Evolutionary conservation across 225 moss, liverwort and hornwort genomes (phyloP).

Genomic region (Ulota crispa): DNA sequence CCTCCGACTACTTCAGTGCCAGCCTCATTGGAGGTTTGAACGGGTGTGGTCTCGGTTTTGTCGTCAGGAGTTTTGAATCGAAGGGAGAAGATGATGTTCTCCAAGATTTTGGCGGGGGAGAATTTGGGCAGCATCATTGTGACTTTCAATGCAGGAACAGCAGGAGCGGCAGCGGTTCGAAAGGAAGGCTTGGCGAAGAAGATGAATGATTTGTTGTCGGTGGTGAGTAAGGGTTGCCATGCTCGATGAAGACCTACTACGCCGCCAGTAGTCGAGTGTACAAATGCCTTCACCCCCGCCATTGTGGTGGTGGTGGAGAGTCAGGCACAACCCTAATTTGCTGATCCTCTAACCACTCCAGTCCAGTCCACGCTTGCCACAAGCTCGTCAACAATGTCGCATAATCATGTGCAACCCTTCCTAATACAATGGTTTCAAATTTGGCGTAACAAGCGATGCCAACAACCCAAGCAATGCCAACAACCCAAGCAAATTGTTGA

Average conservation of each 20-base stretch:
- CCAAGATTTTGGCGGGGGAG: constrained; percentile 53
- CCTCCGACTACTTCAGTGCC: constrained; percentile 4
- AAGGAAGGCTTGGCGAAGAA: constrained; percentile 19
- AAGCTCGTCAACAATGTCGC: not conserved
- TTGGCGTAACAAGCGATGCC: not conserved
- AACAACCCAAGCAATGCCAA: not conserved
- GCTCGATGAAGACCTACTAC: constrained; percentile 24
- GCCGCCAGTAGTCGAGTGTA: constrained; percentile 19
- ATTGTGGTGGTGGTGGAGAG: constrained; percentile 6
- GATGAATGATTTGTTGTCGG: constrained; percentile 23
- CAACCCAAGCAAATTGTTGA: no score
- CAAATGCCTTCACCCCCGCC: constrained; percentile 27
- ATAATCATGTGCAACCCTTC: not conserved
- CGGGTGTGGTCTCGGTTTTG: not conserved
- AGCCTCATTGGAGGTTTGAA: constrained; percentile 14
- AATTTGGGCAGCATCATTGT: constrained; percentile 52
- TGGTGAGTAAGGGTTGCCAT: constrained; percentile 23
- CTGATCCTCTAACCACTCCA: not conserved
- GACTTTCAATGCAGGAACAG: constrained; percentile 27
- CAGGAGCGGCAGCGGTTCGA: not conserved
- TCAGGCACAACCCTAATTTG: not conserved
- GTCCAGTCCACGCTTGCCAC: not conserved
- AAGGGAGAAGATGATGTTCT: constrained; percentile 44
- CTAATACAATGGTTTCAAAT: not conserved
- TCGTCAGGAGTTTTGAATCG: constrained; percentile 44